Base-by-base conservation (phyloP, 2,329 filamentous ascomycete genomes). In the Pseudofabraea citricarpa region DNA sequence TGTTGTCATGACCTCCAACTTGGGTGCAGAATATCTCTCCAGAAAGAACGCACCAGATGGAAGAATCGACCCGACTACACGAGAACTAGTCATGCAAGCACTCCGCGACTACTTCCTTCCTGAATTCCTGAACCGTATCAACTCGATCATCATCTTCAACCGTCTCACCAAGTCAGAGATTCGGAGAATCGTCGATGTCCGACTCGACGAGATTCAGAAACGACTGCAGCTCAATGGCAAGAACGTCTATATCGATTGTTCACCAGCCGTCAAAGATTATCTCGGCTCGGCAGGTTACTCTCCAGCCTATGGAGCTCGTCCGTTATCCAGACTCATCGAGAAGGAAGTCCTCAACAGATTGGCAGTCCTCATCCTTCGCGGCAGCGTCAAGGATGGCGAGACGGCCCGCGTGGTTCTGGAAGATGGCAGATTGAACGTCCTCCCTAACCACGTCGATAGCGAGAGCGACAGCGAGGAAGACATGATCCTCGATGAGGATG, bases 41-140 rank as follows among this genome's bases (percentile, higher is more conserved):
- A 85, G 90, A 18, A 85, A 87, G 13, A 82, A 83, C 43, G 79
- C 78, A 40, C 80, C 83, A 41, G 87, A 94, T 56, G 91, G 91
- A 57, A 83, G 74, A 60, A 93, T 98, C 54, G 93, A 98, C 56
- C 75, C 82, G 0, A 83, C 85, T 2, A 96, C 90, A 1, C 79
- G 79, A 49, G 90, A 96, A 62, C 74, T 97, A 50, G 91, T 98
- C 59, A 94, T 93, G 84, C 85, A 81, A 41, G 81, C 90, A 4
- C 77, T 98, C 27, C 86, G 91, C 59, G 89, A 89, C 73, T 97
- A 95, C 73, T 98, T 98, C 81, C 74, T 98, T 2, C 93, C 93
- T 23, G 93, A 98, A 61, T 98, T 98, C 75, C 81, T 98, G 53
- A 98, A 98, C 76, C 88, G 93, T 63, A 97, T 98, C 73, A 91